Conservation (phyloP, 306 rosid genomes). For the Quercus suber region DNA sequence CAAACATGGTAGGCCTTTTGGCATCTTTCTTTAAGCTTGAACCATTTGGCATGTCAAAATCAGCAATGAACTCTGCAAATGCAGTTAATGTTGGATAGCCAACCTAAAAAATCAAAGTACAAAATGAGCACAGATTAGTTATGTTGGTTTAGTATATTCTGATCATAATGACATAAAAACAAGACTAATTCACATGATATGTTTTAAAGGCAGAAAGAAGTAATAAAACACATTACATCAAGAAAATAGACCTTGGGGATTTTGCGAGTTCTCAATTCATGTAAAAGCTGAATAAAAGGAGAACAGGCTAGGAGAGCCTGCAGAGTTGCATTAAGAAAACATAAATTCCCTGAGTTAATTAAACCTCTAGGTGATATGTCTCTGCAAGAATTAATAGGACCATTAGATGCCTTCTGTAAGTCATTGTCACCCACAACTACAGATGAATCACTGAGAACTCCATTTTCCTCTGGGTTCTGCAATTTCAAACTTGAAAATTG, state of each 20-base stretch:
- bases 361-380: slow-evolving; percentile 76
- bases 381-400: slow-evolving; percentile 26
- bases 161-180: not conserved
- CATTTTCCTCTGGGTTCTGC: slow-evolving; percentile 33
- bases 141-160: not conserved
- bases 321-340: slow-evolving; percentile 85
- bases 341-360: slow-evolving; percentile 78
- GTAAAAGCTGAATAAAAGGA: slow-evolving; percentile 77
- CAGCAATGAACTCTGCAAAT: slow-evolving; percentile 66
- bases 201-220: not conserved
- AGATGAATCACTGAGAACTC: slow-evolving; percentile 26
- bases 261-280: slow-evolving; percentile 54
- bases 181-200: not conserved
- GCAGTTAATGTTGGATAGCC: slow-evolving; percentile 77
- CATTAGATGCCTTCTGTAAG: slow-evolving; percentile 40
- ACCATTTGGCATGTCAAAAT: slow-evolving; percentile 59
- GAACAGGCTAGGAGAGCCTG: slow-evolving; percentile 93
- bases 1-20: slow-evolving; percentile 74
- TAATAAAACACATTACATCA: not conserved
- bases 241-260: slow-evolving; percentile 59
- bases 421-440: slow-evolving; percentile 26
- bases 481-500: slow-evolving; percentile 45
- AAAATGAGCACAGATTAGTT: not conserved
- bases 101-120: slow-evolving; percentile 42
- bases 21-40: slow-evolving; percentile 47